Evolutionary conservation across 2,329 filamentous ascomycete species (phyloP).

Genomic region (Kalaharituber pfeilii): DNA sequence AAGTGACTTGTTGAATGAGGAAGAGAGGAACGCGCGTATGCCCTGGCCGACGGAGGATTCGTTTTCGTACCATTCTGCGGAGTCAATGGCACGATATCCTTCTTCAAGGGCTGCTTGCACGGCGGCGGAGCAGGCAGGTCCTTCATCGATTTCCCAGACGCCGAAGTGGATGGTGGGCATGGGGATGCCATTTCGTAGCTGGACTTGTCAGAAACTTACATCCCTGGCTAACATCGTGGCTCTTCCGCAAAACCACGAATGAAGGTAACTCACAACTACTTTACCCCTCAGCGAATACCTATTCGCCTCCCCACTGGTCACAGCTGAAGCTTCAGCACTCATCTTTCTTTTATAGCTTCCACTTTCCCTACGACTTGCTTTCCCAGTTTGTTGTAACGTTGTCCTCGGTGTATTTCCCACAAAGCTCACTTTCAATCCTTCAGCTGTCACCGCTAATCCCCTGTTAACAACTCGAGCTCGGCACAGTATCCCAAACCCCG

Average conservation of each 20-base stretch:
- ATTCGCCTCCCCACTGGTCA: not conserved
- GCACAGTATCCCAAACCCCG: too few species aligned
- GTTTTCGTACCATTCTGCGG: constrained; percentile 51
- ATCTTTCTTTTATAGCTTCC: too few species aligned
- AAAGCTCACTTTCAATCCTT: too few species aligned
- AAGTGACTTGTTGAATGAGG: constrained; percentile 28
- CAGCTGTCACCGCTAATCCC: too few species aligned
- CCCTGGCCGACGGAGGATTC: constrained; percentile 52
- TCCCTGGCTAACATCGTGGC: constrained; percentile 39
- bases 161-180: not conserved
- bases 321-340: too few species aligned
- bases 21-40: constrained; percentile 40
- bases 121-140: constrained; percentile 40
- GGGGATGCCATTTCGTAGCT: not conserved
- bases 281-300: not conserved
- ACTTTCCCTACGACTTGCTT: not conserved
- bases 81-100: constrained; percentile 39
- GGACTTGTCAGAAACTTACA: not conserved
- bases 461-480: too few species aligned
- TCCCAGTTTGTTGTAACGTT: too few species aligned
- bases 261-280: not conserved
- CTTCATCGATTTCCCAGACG: constrained; percentile 39
- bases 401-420: too few species aligned
- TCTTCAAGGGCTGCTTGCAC: constrained; percentile 41
- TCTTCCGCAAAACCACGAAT: too few species aligned